Evolutionary conservation across 2,329 filamentous ascomycete species (phyloP).

Genomic region (Spiromastix sp.): DNA sequence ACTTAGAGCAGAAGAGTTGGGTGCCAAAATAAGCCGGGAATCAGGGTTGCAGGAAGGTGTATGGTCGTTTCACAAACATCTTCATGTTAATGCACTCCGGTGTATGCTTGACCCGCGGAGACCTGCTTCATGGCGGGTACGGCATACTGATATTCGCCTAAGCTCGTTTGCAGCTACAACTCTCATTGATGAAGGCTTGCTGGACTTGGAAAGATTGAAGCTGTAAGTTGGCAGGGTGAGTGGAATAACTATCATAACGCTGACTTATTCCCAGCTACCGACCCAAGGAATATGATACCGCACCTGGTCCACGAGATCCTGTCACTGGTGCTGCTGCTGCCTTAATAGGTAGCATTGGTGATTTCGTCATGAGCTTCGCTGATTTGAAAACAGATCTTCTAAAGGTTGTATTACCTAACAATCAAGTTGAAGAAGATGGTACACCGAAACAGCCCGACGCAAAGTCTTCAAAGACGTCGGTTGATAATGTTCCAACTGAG

Average conservation of each 20-base stretch:
- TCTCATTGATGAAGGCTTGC: slow-evolving; percentile 51
- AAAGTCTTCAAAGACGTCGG: no score
- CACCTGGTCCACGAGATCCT: slow-evolving; percentile 69
- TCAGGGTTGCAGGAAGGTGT: slow-evolving; percentile 53
- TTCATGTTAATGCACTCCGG: slow-evolving; percentile 55
- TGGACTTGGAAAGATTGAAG: slow-evolving; percentile 63
- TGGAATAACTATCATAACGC: slow-evolving; percentile 7
- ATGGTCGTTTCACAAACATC: slow-evolving; percentile 59
- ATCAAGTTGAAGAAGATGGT: no score
- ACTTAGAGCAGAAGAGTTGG: slow-evolving; percentile 47
- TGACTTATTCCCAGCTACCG: slow-evolving; percentile 33
- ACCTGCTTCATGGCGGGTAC: slow-evolving; percentile 65
- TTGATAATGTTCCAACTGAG: no score
- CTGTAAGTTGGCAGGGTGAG: slow-evolving; percentile 55
- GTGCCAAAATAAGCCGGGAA: slow-evolving; percentile 56
- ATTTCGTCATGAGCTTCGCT: slow-evolving; percentile 70
- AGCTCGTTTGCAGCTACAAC: slow-evolving; percentile 64
- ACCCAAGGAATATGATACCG: slow-evolving; percentile 60
- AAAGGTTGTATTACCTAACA: slow-evolving; percentile 25
- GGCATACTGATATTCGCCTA: slow-evolving; percentile 54
- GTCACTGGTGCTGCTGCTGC: slow-evolving; percentile 67
- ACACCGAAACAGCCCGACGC: no score
- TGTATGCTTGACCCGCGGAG: slow-evolving; percentile 60
- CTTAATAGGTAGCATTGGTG: slow-evolving; percentile 70
- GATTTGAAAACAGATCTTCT: slow-evolving; percentile 54